These are phyloP conservation scores for Aurifilum marmelostoma DNA, from an alignment of 2,329 filamentous ascomycete species.

Conservation along the genomic window DNA sequence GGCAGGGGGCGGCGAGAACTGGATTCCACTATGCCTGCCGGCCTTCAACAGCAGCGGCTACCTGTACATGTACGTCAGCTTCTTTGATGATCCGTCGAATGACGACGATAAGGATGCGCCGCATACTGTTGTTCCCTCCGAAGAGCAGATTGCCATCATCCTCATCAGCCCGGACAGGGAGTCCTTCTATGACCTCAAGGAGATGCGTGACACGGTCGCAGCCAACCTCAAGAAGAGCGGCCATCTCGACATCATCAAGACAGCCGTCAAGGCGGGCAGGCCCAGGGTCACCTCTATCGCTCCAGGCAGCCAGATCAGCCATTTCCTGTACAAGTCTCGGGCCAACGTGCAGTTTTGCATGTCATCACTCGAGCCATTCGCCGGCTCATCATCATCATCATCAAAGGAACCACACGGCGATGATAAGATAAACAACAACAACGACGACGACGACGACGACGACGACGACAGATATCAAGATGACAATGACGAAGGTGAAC, in stretches of 20 bases:
- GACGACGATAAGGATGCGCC: constrained; percentile 41
- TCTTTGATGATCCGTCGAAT: constrained; percentile 67
- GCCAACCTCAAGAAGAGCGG: constrained; percentile 76
- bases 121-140: constrained; percentile 63
- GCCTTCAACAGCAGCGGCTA: constrained; percentile 97
- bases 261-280: constrained; percentile 72
- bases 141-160: constrained; percentile 85
- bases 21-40: constrained; percentile 93
- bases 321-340: constrained; percentile 95
- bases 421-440: constrained; percentile 20
- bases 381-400: constrained; percentile 41
- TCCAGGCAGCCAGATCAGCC: constrained; percentile 77
- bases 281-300: constrained; percentile 74
- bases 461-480: constrained; percentile 29
- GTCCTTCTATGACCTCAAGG: constrained; percentile 86
- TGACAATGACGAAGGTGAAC: background rate
- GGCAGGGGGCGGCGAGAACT: constrained; percentile 89
- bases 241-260: constrained; percentile 73
- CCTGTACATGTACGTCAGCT: constrained; percentile 99
- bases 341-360: constrained; percentile 96
- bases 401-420: constrained; percentile 25
- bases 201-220: constrained; percentile 66
- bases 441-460: background rate
- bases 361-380: constrained; percentile 76
- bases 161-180: constrained; percentile 93